Evolutionary conservation across 2,329 filamentous ascomycete species (phyloP).

Genomic region (Aspergillus udagawae): DNA sequence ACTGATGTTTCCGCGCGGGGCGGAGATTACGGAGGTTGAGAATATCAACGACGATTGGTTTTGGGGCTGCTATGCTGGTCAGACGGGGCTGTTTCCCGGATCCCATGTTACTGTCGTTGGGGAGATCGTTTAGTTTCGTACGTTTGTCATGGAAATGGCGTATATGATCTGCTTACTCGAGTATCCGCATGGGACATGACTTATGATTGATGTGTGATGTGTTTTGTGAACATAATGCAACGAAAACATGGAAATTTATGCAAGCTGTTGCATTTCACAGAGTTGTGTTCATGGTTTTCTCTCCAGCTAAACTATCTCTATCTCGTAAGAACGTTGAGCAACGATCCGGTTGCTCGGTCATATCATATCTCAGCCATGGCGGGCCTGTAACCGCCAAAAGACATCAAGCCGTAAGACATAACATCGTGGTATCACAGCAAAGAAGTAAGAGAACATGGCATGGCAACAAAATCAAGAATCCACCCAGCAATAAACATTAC

Average conservation of each 20-base stretch:
- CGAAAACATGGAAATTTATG: neutral
- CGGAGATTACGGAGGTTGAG: conserved; percentile 77
- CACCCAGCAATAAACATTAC: neutral
- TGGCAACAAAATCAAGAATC: neutral
- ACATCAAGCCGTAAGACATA: neutral
- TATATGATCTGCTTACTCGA: neutral
- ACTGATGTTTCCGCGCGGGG: conserved; percentile 75
- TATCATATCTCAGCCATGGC: neutral
- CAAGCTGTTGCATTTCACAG: too few species aligned
- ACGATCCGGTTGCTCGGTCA: neutral
- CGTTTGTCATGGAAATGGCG: neutral
- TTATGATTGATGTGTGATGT: neutral
- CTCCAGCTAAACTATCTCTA: too few species aligned
- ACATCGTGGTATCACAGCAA: neutral
- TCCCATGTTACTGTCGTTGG: conserved; percentile 61
- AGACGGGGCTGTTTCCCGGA: conserved; percentile 73
- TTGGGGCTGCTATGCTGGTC: conserved; percentile 79
- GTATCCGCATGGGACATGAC: neutral
- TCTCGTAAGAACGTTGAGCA: too few species aligned
- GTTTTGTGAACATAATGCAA: too few species aligned
- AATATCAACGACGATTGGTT: conserved; percentile 91
- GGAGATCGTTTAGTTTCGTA: conserved; percentile 24
- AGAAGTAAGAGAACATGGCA: neutral
- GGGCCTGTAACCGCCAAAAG: too few species aligned
- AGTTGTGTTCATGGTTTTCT: too few species aligned